Base-by-base conservation (phyloP, 768 basidiomycete species). In the Mycena floridula region DNA sequence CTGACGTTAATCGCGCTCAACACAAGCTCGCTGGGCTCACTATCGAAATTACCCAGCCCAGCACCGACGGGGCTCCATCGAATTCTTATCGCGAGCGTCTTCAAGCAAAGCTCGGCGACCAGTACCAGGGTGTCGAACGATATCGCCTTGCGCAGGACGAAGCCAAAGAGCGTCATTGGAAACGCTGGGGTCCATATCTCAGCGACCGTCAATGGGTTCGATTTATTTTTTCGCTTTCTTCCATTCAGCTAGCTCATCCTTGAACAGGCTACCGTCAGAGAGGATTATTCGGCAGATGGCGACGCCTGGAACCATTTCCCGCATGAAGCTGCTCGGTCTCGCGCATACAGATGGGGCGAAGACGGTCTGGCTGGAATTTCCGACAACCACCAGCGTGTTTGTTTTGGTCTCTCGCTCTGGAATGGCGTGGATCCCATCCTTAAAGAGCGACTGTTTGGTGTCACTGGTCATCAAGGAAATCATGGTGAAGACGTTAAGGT, bases 401-500 rank as follows among this genome's bases (percentile, higher is more conserved):
- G 94, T 66, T 86, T 98, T 59, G 81, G 78, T 13, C 70, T 99
- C 8, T 89, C 86, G 2, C 71, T 99, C 16, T 99, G 96, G 96
- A 99, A 99, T 60, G 93, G 81, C 39, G 66, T 85, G 57, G 96
- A 99, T 64, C 80, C 82, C 26, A 97, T 98, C 58, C 76, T 99
- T 47, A 99, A 99, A 64, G 96, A 99, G 65, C 82, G 96, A 38
- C 70, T 97, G 43, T 99, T 93, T 57, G 96, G 96, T 49, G 85
- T 95, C 43, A 97, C 95, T 35, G 93, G 93, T 6, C 89, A 93
- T 58, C 86, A 99, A 69, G 95, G 96, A 37, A 99, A 99, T 61
- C 96, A 99, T 62, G 96, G 96, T 50, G 96, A 99, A 65, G 96
- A 99, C 59, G 93, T 95, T 69, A 98, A 98, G 66, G 96, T 98